These are phyloP conservation scores for Lagenidium sp. DNA, from an alignment of 352 stramenopile genomes.

Conservation along the genomic window DNA sequence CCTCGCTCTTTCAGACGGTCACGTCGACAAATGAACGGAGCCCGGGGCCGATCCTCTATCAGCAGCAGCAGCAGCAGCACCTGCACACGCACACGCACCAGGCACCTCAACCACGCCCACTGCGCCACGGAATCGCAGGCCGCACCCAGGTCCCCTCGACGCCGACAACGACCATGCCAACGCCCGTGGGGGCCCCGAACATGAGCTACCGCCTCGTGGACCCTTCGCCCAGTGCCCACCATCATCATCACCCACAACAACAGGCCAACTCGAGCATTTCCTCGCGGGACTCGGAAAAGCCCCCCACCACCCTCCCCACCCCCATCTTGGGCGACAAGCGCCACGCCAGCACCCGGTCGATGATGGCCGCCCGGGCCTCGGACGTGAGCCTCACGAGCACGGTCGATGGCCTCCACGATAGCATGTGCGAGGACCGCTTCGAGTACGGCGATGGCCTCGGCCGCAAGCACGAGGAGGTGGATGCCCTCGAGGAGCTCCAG, in stretches of 20 bases:
- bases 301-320: neutral
- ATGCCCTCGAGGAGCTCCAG: too few relatives aligned
- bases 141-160: too few relatives aligned
- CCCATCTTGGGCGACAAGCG: neutral
- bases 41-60: slow-evolving; percentile 7
- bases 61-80: neutral
- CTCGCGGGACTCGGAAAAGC: slow-evolving; percentile 1
- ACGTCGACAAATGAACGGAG: too few relatives aligned
- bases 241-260: too few relatives aligned
- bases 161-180: too few relatives aligned
- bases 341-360: neutral
- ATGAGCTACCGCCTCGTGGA: slow-evolving; percentile 13
- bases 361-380: neutral
- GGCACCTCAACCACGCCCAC: too few relatives aligned
- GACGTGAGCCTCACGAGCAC: slow-evolving; percentile 6
- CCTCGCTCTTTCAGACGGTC: slow-evolving; percentile 4
- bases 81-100: slow-evolving; percentile 2
- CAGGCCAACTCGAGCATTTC: slow-evolving; percentile 4
- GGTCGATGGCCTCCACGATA: slow-evolving; percentile 14
- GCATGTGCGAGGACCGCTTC: slow-evolving; percentile 12
- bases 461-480: slow-evolving; percentile 6
- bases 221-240: slow-evolving; percentile 7
- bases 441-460: slow-evolving; percentile 11
- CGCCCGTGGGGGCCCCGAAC: slow-evolving; percentile 7
- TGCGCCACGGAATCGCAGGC: too few relatives aligned